Evolutionary conservation across 108 stramenopile genomes (phyloP), one percentile per base, ranked within the genome.

Genomic region (Nitzschia sp.): DNA sequence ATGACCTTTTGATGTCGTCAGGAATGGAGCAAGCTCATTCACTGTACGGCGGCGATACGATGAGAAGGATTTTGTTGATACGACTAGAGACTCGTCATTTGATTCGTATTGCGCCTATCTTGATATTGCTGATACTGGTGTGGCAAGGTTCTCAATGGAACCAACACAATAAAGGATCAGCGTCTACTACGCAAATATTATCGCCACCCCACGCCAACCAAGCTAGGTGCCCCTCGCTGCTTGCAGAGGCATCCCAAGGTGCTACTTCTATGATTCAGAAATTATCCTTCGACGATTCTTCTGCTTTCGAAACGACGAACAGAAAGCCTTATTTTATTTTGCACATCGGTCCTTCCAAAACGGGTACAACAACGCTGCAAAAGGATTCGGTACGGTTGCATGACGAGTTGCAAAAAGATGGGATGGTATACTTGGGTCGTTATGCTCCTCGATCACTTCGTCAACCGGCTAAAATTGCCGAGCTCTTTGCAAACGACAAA

Each of bases 301-400:
- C 19, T 50, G 48, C 16, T 5, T 8, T n/a, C 9, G 48, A 19
- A 21, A 8, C 48, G 4, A 16, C 8, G 48, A 50, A 50, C 19
- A n/a, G 48, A 8, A 68, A 41, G 53, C 71, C 71, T 2, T 64
- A 46, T 29, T 57, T 72, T 29, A 57, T 72, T 6, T 21, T 72
- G 22, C 71, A 72, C 26, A 72, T 72, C 22, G 71, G 73, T 16
- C 73, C 73, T 16, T 63, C 73, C 58, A 74, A 74, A 58, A 74
- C 73, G 8, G 73, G 53, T 2, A 74, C 73, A 15, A 74, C 73
- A 5, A 60, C 65, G 4, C 29, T 73, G n/a, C 72, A 73, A 38
- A 60, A 60, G 30, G 36, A 60, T 35, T 60, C 58, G 34, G 58
- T 60, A 9, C 8, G 22, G 22, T 2, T 41, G 13, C 22, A 17